These are phyloP conservation scores for Trametes sanguinea DNA, from an alignment of 768 basidiomycete genomes.

Conservation along the genomic window DNA sequence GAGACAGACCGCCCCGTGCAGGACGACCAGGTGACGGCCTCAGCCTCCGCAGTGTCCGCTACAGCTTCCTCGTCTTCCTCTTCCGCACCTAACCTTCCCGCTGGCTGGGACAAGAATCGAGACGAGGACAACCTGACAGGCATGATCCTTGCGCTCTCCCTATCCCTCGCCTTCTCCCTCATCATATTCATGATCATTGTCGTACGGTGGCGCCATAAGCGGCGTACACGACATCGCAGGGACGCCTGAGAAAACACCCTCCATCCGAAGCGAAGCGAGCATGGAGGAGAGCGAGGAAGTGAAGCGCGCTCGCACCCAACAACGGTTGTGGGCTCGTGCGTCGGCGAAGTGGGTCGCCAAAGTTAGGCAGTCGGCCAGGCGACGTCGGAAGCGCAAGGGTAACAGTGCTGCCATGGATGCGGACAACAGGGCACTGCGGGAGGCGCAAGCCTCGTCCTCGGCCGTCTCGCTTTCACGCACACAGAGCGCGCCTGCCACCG, in stretches of 20 bases:
- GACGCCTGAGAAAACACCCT: slow-evolving; percentile 54
- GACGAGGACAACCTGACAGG: slow-evolving; percentile 26
- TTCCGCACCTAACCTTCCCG: slow-evolving; percentile 17
- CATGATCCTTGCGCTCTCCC: slow-evolving; percentile 53
- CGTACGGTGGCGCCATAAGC: slow-evolving; percentile 58
- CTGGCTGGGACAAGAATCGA: slow-evolving; percentile 26
- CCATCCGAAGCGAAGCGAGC: slow-evolving; percentile 36
- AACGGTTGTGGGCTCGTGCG: slow-evolving; percentile 65
- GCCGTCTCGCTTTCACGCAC: slow-evolving; percentile 24
- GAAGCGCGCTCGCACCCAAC: slow-evolving; percentile 49
- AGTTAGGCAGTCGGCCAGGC: slow-evolving; percentile 59
- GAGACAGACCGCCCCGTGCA: slow-evolving; percentile 52
- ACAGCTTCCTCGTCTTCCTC: slow-evolving; percentile 41
- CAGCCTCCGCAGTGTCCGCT: slow-evolving; percentile 13
- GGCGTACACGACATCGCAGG: slow-evolving; percentile 36
- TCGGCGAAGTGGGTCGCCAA: slow-evolving; percentile 71
- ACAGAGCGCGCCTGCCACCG: background rate
- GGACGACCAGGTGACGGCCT: slow-evolving; percentile 36
- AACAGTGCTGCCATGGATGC: slow-evolving; percentile 8
- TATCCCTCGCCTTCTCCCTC: slow-evolving; percentile 63
- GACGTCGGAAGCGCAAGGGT: slow-evolving; percentile 42
- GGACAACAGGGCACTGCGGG: slow-evolving; percentile 8
- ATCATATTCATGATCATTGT: slow-evolving; percentile 61
- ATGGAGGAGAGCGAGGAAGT: slow-evolving; percentile 35
- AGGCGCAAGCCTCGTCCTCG: slow-evolving; percentile 20